A percentile compares a stretch with the other conserved stretches of the same genome.
Conservation (phyloP, 2,329 filamentous ascomycete species). For the Lachnellula occidentalis region DNA sequence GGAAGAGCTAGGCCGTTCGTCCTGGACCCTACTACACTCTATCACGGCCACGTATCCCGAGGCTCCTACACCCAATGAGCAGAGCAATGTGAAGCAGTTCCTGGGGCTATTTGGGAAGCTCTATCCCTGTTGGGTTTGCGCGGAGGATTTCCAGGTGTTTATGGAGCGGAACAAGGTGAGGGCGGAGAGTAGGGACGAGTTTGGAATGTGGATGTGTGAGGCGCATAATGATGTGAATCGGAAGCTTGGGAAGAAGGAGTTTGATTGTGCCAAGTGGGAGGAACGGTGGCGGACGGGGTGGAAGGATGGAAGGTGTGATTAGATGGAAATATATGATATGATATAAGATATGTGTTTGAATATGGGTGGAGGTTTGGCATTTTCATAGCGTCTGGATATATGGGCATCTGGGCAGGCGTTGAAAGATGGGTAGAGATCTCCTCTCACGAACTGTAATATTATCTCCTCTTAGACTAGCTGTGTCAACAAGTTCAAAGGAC, state of each 20-base stretch:
- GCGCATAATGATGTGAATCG: constrained; percentile 83
- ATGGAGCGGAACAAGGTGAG: constrained; percentile 60
- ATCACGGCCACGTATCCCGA: constrained; percentile 84
- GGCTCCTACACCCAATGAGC: constrained; percentile 60
- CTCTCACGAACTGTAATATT: constrained; percentile 3
- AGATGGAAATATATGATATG: not conserved
- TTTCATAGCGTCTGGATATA: not conserved
- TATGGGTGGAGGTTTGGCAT: not conserved
- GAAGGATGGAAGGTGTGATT: constrained; percentile 62
- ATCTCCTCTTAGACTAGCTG: not conserved
- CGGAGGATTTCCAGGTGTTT: constrained; percentile 83
- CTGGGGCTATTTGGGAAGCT: constrained; percentile 75
- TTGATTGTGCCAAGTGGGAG: constrained; percentile 88
- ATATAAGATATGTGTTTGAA: too few species aligned
- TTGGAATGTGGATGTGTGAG: constrained; percentile 77
- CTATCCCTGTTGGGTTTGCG: constrained; percentile 95
- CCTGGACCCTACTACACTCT: constrained; percentile 91
- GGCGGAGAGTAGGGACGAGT: constrained; percentile 57
- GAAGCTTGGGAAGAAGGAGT: constrained; percentile 84
- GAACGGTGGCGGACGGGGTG: constrained; percentile 93
- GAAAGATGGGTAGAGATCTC: not conserved
- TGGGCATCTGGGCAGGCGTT: constrained; percentile 1
- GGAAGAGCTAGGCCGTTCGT: constrained; percentile 75
- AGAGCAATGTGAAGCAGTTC: constrained; percentile 73
- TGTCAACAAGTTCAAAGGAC: too few species aligned